Conservation (phyloP, 257 asterid genomes). For the Lavandula angustifolia region DNA sequence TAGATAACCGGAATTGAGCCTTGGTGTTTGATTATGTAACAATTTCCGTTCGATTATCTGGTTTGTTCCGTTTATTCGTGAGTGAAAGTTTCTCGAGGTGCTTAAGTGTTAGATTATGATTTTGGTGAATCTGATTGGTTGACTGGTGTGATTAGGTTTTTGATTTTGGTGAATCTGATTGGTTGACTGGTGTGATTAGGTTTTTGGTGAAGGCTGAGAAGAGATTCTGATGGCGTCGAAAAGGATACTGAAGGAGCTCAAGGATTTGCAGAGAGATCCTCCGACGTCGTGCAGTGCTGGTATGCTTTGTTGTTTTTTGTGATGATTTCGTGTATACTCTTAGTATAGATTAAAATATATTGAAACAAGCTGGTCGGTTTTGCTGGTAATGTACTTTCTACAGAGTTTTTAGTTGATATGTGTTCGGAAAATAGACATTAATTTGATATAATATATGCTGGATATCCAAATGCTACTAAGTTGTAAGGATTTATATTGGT, state of each 20-base stretch:
- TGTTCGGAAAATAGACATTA: constrained; percentile 3
- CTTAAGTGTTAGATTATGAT: constrained; percentile 3
- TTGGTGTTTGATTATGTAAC: constrained; percentile 4
- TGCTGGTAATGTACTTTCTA: not conserved
- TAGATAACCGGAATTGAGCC: constrained; percentile 18
- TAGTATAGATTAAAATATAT: not conserved
- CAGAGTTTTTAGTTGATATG: constrained; percentile 3
- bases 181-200: constrained; percentile 20
- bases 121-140: constrained; percentile 10
- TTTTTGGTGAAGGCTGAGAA: constrained; percentile 29
- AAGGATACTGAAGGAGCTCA: constrained; percentile 56
- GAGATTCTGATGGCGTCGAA: constrained; percentile 44
- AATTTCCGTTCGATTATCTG: constrained; percentile 21
- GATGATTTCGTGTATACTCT: not conserved
- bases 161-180: constrained; percentile 9
- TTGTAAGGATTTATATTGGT: not conserved
- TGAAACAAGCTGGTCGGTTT: not conserved
- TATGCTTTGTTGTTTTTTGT: constrained; percentile 13
- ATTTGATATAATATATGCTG: constrained; percentile 9
- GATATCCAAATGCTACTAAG: not conserved
- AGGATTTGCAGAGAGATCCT: constrained; percentile 61
- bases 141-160: constrained; percentile 23
- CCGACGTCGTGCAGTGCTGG: constrained; percentile 63
- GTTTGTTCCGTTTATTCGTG: constrained; percentile 7
- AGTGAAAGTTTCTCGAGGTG: not conserved